Conservation (phyloP, 257 asterid species). For the Avicennia marina region DNA sequence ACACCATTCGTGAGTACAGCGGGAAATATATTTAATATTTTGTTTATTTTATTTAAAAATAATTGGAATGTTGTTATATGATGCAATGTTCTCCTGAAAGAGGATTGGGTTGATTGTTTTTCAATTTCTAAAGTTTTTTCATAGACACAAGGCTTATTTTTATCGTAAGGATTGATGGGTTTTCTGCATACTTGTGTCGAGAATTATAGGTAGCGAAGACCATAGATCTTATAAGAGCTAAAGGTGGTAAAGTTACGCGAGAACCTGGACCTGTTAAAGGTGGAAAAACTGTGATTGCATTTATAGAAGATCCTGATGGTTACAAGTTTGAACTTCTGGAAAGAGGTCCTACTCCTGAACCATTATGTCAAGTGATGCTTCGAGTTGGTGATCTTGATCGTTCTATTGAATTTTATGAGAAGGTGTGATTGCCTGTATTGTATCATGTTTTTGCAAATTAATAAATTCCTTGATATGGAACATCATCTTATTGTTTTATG, state of each 20-base stretch:
- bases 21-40: no score
- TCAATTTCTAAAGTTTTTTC: no score
- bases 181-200: background rate
- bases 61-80: no score
- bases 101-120: no score
- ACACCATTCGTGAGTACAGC: no score
- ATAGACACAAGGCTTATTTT: no score
- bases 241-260: constrained; percentile 93
- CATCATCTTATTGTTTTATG: background rate
- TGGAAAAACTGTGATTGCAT: constrained; percentile 91
- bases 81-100: no score
- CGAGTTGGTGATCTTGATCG: constrained; percentile 98
- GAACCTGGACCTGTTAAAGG: constrained; percentile 99
- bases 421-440: constrained; percentile 37
- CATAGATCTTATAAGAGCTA: constrained; percentile 85
- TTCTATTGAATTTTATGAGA: constrained; percentile 79
- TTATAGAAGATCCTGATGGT: constrained; percentile 97
- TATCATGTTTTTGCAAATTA: constrained; percentile 6
- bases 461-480: background rate
- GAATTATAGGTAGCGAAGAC: constrained; percentile 67
- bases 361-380: constrained; percentile 96
- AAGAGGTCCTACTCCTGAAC: constrained; percentile 97
- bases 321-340: constrained; percentile 95
- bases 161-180: background rate
- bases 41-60: no score